A percentile compares a stretch with the other conserved stretches of the same genome.
Evolutionary conservation across 202 grass and related monocot species (phyloP).

Genomic region (Thinopyrum obtusiflorum): DNA sequence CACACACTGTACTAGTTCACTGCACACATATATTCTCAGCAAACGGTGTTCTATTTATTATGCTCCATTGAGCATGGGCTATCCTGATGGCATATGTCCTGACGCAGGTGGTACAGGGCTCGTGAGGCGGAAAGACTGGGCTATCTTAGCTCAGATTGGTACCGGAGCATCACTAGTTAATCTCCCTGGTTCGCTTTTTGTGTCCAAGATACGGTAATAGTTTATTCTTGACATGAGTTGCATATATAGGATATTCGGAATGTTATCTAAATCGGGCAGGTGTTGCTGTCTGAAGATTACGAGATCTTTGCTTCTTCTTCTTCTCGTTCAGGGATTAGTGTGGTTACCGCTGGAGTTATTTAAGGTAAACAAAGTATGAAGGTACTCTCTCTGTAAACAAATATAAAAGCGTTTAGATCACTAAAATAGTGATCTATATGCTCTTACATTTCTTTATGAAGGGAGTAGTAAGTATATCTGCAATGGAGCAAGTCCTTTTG

Average conservation of each 20-base stretch:
- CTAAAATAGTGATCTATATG: too few relatives aligned
- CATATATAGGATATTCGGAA: slow-evolving; percentile 9
- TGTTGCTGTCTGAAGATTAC: slow-evolving; percentile 18
- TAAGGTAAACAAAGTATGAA: too few relatives aligned
- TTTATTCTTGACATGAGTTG: slow-evolving; percentile 28
- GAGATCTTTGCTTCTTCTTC: slow-evolving; percentile 2
- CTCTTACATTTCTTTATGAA: too few relatives aligned
- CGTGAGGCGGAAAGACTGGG: slow-evolving; percentile 32
- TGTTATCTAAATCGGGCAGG: slow-evolving; percentile 16
- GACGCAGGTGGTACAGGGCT: slow-evolving; percentile 29
- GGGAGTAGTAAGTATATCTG: neutral
- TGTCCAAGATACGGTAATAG: slow-evolving; percentile 8
- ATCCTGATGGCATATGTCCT: slow-evolving; percentile 39
- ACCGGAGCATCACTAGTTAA: slow-evolving; percentile 26
- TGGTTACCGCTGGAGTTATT: too few relatives aligned
- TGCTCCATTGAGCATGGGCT: neutral
- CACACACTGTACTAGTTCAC: slow-evolving; percentile 16
- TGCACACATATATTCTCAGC: slow-evolving; percentile 41
- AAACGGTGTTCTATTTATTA: neutral
- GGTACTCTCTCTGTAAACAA: too few relatives aligned
- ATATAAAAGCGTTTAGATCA: too few relatives aligned
- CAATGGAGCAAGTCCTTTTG: neutral
- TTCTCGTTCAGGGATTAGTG: neutral
- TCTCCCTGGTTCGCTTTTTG: slow-evolving; percentile 4
- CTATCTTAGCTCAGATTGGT: slow-evolving; percentile 29